Base-by-base conservation (phyloP, 352 stramenopile genomes). In the Phytophthora aleatoria region DNA sequence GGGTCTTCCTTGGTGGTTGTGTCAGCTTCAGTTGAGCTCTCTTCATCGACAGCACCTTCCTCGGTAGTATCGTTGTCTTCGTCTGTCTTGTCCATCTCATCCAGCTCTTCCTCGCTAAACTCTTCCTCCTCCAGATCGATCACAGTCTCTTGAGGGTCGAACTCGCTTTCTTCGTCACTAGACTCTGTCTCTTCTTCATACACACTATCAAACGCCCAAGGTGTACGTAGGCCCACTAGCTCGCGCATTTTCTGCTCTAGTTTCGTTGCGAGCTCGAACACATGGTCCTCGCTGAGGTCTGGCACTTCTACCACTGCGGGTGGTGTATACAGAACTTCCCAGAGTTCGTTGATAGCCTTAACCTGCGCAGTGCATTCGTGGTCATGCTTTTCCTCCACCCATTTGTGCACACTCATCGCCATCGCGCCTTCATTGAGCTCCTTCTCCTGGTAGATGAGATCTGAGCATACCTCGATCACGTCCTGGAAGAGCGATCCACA, bases 351-450 rank as follows among this genome's bases (percentile, higher is more conserved):
- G 42, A 95, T 92, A 31, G 73, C 70, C 28, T 86, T 86, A 45
- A 95, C 81, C 56, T 86, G 77, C n/a, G 73, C 61, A 6, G 69
- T 79, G 55, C 87, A 95, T 36, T 93, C 85, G 2, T 62, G 49
- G 41, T 95, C 83, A 39, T 74, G 76, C 48, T 81, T 78, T 35
- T 91, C 76, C 62, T 94, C 83, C 16, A 94, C 78, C 87, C 87
- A 95, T 54, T 90, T 92, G 72, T 95, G 87, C 38, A 93, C 85
- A 39, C 87, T 95, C 82, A 94, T 92, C 16, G 87, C 87, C 87
- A 95, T 95, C 6, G 79, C 79, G 31, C 85, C 85, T 83, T 95
- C 87, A 44, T 83, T 90, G 12, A 95, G 50, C 20, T 73, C 74
- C 42, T 81, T 82, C 51, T 88, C 63, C 48, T 79, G 71, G 58